These are phyloP conservation scores for Lunularia cruciata DNA, from an alignment of 225 moss, liverwort and hornwort genomes.

Conservation along the genomic window DNA sequence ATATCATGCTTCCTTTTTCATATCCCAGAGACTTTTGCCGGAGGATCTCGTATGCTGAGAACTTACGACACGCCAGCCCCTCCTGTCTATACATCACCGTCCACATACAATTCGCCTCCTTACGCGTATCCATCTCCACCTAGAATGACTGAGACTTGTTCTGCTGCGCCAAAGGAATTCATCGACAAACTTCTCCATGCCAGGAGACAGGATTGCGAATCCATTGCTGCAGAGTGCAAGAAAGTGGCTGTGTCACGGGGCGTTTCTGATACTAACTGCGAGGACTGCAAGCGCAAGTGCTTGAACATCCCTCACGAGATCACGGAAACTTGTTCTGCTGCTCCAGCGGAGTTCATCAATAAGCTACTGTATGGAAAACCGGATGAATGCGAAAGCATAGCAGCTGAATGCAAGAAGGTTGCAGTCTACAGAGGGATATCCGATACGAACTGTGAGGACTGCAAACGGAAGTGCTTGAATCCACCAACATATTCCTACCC, in stretches of 20 bases:
- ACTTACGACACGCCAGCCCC: neutral
- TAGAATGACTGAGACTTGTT: neutral
- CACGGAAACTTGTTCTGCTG: neutral
- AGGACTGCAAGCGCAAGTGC: neutral
- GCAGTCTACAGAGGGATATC: neutral
- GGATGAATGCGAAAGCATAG: neutral
- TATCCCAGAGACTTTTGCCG: neutral
- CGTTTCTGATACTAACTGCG: neutral
- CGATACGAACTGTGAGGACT: neutral
- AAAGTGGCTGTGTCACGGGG: neutral
- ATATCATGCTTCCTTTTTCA: neutral
- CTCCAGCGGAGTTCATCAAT: neutral
- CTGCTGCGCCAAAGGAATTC: neutral
- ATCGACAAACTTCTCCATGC: neutral
- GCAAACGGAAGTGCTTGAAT: slow-evolving; percentile 1
- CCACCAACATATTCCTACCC: no score
- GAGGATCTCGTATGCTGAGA: neutral
- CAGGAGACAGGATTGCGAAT: neutral
- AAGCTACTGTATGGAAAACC: neutral
- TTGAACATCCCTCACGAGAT: neutral
- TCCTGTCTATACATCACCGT: neutral
- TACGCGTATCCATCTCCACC: neutral
- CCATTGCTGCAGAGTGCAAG: neutral
- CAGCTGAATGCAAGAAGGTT: neutral
- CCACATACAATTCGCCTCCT: neutral